Evolutionary conservation across 2,329 filamentous ascomycete species (phyloP), one percentile per base, ranked within the genome.

Genomic region (Myriosclerotinia duriaeana): DNA sequence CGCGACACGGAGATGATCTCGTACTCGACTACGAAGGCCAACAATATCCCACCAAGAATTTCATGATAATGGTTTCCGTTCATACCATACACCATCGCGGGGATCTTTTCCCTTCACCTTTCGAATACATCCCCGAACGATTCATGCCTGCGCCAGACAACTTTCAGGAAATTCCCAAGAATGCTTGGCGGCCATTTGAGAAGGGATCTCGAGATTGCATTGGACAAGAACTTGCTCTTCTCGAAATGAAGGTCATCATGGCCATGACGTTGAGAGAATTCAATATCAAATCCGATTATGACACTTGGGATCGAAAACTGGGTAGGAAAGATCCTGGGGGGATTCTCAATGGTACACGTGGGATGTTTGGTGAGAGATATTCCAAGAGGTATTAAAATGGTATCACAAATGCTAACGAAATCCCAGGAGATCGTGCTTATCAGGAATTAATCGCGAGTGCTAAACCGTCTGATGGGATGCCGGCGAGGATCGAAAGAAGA

Each of bases 131-230:
- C n/a, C 83, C 79, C 0, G 81, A 83, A 55, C 79, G 83, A 5
- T 85, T 78, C 71, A 73, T 81, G 59, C 72, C 74, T 26, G 72
- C 71, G 6, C 65, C 74, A 5, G 71, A 72, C 36, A 71, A 77
- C 70, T 73, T 74, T 26, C 63, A 71, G 53, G 59, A 68, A 12
- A 62, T 71, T 4, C 46, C 69, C 5, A 69, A 69, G 60, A 79
- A 80, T 54, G 84, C 84, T 3, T 88, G 80, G 79, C 79, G 84
- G 26, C 78, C 82, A 0, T 88, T 88, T 73, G 82, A 84, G 69
- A 79, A 81, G 66, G 85, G 85, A 0, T 78, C 80, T 3, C 75
- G 85, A 38, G 83, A 82, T 63, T 88, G 85, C 70, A 81, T 87
- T 30, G 85, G 85, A 0, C 83, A 87, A 73, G 80, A 82, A 69